These are phyloP conservation scores for Epichloe typhina DNA, from an alignment of 2,329 filamentous ascomycete genomes.

Conservation along the genomic window DNA sequence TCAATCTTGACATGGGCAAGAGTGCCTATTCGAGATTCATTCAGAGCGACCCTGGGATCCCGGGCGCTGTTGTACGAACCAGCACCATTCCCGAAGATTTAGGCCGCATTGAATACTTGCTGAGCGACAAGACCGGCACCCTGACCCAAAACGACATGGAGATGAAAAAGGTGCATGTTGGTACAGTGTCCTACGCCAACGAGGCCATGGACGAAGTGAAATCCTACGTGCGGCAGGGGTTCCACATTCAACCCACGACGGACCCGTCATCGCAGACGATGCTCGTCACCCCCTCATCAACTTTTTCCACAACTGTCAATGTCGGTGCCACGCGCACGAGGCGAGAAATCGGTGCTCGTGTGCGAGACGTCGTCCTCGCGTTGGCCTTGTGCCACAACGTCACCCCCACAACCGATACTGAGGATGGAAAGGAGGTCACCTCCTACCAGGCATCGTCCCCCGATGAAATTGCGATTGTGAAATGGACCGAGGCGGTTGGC, in stretches of 20 bases:
- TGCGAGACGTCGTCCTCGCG: constrained; percentile 84
- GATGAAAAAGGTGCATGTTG: constrained; percentile 96
- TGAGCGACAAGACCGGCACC: constrained; percentile 97
- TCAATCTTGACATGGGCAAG: constrained; percentile 96
- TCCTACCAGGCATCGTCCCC: constrained; percentile 95
- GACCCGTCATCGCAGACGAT: constrained; percentile 30
- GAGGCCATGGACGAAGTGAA: constrained; percentile 97
- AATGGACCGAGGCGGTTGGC: constrained; percentile 88
- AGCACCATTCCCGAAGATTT: constrained; percentile 96
- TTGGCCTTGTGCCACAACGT: constrained; percentile 95
- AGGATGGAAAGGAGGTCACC: constrained; percentile 61
- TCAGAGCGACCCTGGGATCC: constrained; percentile 78
- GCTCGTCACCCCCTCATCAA: constrained; percentile 66
- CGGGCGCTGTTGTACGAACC: constrained; percentile 83
- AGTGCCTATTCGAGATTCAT: constrained; percentile 94
- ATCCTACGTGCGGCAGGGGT: constrained; percentile 74
- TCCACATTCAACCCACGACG: constrained; percentile 40
- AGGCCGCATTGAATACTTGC: constrained; percentile 85
- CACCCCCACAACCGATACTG: constrained; percentile 68
- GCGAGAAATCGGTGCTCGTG: constrained; percentile 84
- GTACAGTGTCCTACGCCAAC: constrained; percentile 94
- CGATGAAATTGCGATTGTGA: constrained; percentile 95
- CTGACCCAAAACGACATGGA: constrained; percentile 98
- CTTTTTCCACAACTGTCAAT: constrained; percentile 46
- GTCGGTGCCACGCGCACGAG: constrained; percentile 65